phyloP scores from a whole-genome alignment of 345 rosid genomes.

The Heritiera fomes region DNA sequence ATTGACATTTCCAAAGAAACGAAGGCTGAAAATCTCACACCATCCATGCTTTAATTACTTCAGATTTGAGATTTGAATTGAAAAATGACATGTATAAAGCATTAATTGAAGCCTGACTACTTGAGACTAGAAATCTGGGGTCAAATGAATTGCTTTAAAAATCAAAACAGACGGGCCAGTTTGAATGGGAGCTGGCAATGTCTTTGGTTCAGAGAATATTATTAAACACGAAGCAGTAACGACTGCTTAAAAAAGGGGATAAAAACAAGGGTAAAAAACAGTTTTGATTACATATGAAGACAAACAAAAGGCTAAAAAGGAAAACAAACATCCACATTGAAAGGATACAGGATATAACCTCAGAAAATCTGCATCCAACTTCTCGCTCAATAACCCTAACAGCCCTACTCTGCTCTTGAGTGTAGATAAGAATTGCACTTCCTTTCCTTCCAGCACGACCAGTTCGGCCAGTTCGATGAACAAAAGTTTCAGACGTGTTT shows the following conservation, averaged over 20 bases:
- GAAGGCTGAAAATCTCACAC: slow-evolving; percentile 1
- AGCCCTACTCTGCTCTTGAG: slow-evolving; percentile 64
- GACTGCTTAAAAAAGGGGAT: background rate
- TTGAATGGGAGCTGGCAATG: background rate
- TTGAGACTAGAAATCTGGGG: background rate
- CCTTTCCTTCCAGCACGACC: slow-evolving; percentile 99
- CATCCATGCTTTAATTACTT: background rate
- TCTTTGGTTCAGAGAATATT: background rate
- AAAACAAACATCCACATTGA: background rate
- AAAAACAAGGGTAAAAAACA: background rate
- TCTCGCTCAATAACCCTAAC: slow-evolving; percentile 75
- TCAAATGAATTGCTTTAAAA: background rate
- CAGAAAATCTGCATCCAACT: slow-evolving; percentile 74
- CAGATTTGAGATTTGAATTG: background rate
- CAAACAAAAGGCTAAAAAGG: background rate
- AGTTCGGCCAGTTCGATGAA: slow-evolving; percentile 97
- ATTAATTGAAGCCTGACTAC: background rate
- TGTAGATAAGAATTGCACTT: slow-evolving; percentile 76
- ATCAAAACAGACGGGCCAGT: background rate
- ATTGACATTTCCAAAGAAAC: background rate
- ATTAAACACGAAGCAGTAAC: background rate
- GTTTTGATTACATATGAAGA: background rate
- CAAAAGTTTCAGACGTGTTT: slow-evolving; percentile 84
- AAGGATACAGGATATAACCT: slow-evolving; percentile 46
- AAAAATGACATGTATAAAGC: background rate